These are phyloP conservation scores for Corylus avellana DNA, from an alignment of 306 rosid species.

Conservation along the genomic window DNA sequence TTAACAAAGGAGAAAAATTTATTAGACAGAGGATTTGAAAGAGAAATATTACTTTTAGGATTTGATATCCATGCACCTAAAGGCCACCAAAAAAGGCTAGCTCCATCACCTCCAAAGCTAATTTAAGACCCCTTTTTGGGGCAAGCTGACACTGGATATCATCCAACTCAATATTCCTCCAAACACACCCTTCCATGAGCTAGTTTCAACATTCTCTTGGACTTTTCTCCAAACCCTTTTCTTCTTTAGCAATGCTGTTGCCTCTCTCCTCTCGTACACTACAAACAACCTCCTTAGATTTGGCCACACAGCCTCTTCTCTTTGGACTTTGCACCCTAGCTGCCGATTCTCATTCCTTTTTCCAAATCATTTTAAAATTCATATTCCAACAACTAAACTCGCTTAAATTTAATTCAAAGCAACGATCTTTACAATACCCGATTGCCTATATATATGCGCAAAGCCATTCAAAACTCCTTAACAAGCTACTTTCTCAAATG, in stretches of 20 bases:
- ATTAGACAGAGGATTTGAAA: conserved; percentile 13
- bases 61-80: conserved; percentile 15
- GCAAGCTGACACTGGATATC: conserved; percentile 62
- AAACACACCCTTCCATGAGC: conserved; percentile 80
- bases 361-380: conserved; percentile 41
- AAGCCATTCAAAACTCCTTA: conserved; percentile 13
- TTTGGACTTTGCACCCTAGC: conserved; percentile 61
- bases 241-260: conserved; percentile 48
- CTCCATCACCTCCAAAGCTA: conserved; percentile 39
- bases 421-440: conserved; percentile 42
- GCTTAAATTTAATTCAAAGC: conserved; percentile 6
- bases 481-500: conserved; percentile 30
- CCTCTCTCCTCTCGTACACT: conserved; percentile 47
- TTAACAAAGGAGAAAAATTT: conserved; percentile 48
- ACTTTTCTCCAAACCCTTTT: conserved; percentile 45
- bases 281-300: conserved; percentile 47
- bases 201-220: conserved; percentile 78
- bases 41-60: conserved; percentile 8
- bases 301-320: conserved; percentile 65
- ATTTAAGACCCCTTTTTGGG: conserved; percentile 34
- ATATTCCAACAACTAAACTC: conserved; percentile 28
- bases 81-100: conserved; percentile 34
- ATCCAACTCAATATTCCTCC: conserved; percentile 72
- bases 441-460: conserved; percentile 33
- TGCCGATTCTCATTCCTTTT: conserved; percentile 67